Base-by-base conservation (phyloP, 805 yeast species). In the Teunomyces stri region DNA sequence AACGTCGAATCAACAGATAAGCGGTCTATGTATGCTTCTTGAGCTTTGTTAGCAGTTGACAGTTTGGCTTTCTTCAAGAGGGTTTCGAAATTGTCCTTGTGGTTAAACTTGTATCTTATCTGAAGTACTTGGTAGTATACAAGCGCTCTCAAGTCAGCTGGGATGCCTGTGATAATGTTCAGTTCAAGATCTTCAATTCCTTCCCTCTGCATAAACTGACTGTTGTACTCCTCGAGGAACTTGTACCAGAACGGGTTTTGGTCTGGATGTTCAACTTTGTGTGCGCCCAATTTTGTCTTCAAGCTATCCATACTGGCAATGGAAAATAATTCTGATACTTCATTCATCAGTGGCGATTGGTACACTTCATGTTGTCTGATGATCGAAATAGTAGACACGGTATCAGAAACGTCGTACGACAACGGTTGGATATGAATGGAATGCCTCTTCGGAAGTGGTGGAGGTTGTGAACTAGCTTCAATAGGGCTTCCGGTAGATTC, bases 121-220 rank as follows among this genome's bases (percentile, higher is more conserved):
- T 65, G 66, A 42, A 71, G 54, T 3, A 60, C 56, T 45, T 64
- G 67, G 40, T 66, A 54, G 46, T 72, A 72, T 0, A 68, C 62
- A n/a, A 60, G 46, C 3, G 64, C 55, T 36, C 75, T 55, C 39
- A 65, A 52, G 2, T 55, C 51, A 2, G 33, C 51, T 0, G 76
- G 74, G 4, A 72, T 61, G 0, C 75, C 74, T 3, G 45, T 31
- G 1, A 56, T 28, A 15, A 72, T 41, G 7, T 60, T 54, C 4
- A 39, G 21, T 46, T 67, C 71, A 25, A 68, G 48, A 13, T 49
- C 52, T 13, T 21, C 42, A 6, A 43, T 39, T 13, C 41, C 35
- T 15, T 36, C 28, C 16, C 49, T 44, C 13, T 45, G 43, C 18
- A 27, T 20, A n/a, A 40, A 48, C 37, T 46, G 57, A 22, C 44